A percentile compares a stretch with the other conserved stretches of the same genome.
These are phyloP conservation scores for Prunus yedoensis DNA, from an alignment of 331 rosid genomes.

Conservation along the genomic window DNA sequence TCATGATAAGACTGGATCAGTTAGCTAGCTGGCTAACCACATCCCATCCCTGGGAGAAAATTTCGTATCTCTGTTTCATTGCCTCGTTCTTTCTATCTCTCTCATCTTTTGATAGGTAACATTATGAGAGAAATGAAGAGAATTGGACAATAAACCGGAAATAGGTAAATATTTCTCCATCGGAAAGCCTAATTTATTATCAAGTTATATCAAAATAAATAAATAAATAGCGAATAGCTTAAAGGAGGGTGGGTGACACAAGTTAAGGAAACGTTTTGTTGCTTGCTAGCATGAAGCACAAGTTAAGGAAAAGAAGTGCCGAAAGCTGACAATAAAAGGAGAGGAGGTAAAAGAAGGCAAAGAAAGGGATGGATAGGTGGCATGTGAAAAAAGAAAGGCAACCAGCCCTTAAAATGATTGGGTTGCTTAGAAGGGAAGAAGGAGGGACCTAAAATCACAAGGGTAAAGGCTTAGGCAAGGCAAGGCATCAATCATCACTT, in stretches of 20 bases:
- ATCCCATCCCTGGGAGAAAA: too few species aligned
- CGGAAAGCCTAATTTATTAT: too few species aligned
- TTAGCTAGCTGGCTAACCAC: too few species aligned
- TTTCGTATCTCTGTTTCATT: too few species aligned
- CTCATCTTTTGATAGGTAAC: too few species aligned
- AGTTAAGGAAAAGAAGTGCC: background rate
- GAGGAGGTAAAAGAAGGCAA: slow-evolving; percentile 1
- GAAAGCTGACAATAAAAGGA: background rate
- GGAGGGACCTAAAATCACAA: background rate
- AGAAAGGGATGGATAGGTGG: background rate
- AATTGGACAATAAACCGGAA: too few species aligned
- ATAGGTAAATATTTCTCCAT: too few species aligned
- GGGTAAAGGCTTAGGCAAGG: background rate
- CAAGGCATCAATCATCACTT: background rate
- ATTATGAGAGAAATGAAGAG: too few species aligned
- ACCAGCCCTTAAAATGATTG: background rate
- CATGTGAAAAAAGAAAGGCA: background rate
- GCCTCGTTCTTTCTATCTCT: too few species aligned
- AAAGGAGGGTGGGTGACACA: background rate
- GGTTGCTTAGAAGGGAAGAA: background rate
- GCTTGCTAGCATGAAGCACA: background rate
- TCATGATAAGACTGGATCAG: too few species aligned
- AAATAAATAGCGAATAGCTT: too few species aligned
- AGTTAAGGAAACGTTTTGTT: background rate
- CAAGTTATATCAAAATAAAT: too few species aligned